Base-by-base conservation (phyloP, 345 rosid species). In the Gossypioides kirkii region DNA sequence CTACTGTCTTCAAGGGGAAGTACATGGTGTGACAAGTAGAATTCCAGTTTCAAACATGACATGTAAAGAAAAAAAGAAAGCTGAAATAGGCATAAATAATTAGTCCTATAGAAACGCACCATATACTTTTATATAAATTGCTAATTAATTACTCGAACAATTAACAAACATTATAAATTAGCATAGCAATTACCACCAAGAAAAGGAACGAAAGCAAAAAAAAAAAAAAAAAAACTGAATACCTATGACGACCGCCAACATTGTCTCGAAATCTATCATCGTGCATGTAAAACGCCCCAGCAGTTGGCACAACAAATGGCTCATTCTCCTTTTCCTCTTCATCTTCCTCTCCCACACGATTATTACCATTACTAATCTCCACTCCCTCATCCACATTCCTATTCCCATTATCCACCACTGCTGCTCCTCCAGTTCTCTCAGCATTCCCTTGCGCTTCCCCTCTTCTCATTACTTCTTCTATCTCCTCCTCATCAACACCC, bases 241-340 rank as follows among this genome's bases (percentile, higher is more conserved):
- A 90, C 97, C 96, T 88, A 78, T 88, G 81, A 10, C 93, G 79
- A 71, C 82, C 95, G 77, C 77, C 84, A 63, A 80, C 82, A 78
- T 82, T 77, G 72, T 85, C 95, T 79, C 90, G 86, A 69, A 90
- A 94, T 52, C 98, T 86, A 81, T 94, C 97, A 80, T 94, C 98
- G 28, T 94, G 98, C 97, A 94, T 94, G 75, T 94, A 94, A 80
- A 94, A 94, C 0, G 98, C 97, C 49, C 98, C 98, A 70, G 93
- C 93, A 75, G 97, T 92, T n/a, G 98, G 98, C 69, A 94, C 98
- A 0, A 95, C 93, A 75, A 81, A 94, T 2, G 97, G 98, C 69
- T 94, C 93, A 62, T 83, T 91, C 78, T 77, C 88, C 80, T 89
- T 90, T 84, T 76, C 89, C 65, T 49, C 87, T 43, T 76, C 91